Evolutionary conservation across 192 early-diverging fungal genomes (phyloP).

Genomic region (Coemansia sp.): DNA sequence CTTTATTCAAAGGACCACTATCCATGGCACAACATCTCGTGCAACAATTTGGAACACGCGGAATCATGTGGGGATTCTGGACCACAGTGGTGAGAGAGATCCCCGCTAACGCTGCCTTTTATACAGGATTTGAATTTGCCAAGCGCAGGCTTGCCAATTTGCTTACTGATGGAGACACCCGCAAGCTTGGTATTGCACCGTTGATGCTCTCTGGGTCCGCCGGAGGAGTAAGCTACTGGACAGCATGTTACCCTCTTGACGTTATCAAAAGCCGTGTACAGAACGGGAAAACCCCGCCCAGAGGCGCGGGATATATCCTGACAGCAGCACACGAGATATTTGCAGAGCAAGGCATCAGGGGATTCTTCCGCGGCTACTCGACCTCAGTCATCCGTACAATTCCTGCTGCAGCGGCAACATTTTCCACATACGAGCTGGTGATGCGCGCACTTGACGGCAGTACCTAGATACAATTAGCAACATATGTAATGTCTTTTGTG

Average conservation of each 20-base stretch:
- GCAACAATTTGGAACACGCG: conserved; percentile 68
- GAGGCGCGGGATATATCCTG: conserved; percentile 62
- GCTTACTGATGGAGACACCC: conserved; percentile 49
- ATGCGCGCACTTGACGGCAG: conserved; percentile 21
- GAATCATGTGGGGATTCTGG: conserved; percentile 84
- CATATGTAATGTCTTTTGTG: too few species aligned
- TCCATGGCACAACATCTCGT: conserved; percentile 70
- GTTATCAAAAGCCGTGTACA: conserved; percentile 82
- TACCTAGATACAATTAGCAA: background rate
- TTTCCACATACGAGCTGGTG: conserved; percentile 72
- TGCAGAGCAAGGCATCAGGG: conserved; percentile 60
- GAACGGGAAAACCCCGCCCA: conserved; percentile 63
- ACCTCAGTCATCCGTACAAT: conserved; percentile 61
- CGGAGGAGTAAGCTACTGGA: conserved; percentile 83
- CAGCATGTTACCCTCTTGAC: conserved; percentile 82
- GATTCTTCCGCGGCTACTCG: conserved; percentile 69
- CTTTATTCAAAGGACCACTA: conserved; percentile 61
- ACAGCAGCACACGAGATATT: conserved; percentile 59
- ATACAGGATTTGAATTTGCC: conserved; percentile 78
- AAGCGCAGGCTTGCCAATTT: conserved; percentile 67
- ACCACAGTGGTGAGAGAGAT: conserved; percentile 77
- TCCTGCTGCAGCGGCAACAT: conserved; percentile 80
- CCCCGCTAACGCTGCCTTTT: conserved; percentile 86
- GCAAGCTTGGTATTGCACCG: conserved; percentile 52
- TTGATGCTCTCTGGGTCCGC: conserved; percentile 81